Conservation (phyloP, 495 filamentous ascomycete genomes). For the Pyrenula aspistea region DNA sequence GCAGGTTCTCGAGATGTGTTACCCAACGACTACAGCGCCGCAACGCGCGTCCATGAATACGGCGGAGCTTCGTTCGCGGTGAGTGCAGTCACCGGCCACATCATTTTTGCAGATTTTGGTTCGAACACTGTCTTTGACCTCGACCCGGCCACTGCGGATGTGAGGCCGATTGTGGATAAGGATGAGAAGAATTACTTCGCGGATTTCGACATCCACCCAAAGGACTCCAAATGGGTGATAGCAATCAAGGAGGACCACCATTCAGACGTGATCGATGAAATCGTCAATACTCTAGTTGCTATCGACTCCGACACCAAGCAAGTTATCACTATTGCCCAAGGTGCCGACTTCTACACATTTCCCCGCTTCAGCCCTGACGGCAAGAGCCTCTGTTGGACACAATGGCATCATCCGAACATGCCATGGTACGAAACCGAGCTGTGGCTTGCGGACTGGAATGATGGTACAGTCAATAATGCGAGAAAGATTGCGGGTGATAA, state of each 20-base stretch:
- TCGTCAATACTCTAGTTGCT: constrained; percentile 21
- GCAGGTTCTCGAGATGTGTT: constrained; percentile 22
- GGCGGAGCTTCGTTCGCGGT: constrained; percentile 22
- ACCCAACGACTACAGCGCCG: constrained; percentile 24
- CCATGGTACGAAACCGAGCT: constrained; percentile 33
- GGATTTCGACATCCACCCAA: constrained; percentile 26
- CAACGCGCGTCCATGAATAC: constrained; percentile 32
- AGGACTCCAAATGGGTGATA: constrained; percentile 20
- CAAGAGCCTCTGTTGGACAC: constrained; percentile 29
- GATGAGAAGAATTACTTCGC: constrained; percentile 21
- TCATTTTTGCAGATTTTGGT: constrained; percentile 28
- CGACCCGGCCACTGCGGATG: constrained; percentile 13
- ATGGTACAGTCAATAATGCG: constrained; percentile 11
- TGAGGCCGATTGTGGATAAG: constrained; percentile 12
- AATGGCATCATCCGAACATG: constrained; percentile 39
- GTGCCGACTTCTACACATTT: constrained; percentile 36
- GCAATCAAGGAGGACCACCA: constrained; percentile 35
- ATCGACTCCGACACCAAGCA: constrained; percentile 18
- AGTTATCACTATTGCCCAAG: constrained; percentile 13
- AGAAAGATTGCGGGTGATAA: constrained; percentile 17
- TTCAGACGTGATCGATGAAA: constrained; percentile 10
- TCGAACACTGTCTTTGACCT: constrained; percentile 24
- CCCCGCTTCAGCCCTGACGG: constrained; percentile 34
- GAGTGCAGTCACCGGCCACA: constrained; percentile 15
- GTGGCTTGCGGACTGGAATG: constrained; percentile 22